A percentile compares a stretch with the other conserved stretches of the same genome.
phyloP scores from a whole-genome alignment of 202 grass and related monocot genomes.

The Zoysia matrella region DNA sequence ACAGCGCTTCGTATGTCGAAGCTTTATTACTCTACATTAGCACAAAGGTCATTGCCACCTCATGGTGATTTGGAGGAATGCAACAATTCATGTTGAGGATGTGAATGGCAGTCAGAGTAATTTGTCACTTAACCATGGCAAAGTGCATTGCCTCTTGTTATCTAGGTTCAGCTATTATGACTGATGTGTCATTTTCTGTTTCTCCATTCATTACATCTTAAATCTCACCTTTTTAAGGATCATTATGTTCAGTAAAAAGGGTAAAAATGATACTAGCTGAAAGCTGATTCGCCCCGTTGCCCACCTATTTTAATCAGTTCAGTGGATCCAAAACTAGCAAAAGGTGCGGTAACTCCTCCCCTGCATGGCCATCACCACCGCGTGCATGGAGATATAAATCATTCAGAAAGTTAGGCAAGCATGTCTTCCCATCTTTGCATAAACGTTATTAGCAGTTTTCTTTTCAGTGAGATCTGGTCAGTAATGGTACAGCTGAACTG shows the following conservation, averaged over 20 bases:
- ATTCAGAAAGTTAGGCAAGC: conserved; percentile 30
- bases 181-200: background rate
- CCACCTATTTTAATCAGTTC: conserved; percentile 20
- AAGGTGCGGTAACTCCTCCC: background rate
- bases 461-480: conserved; percentile 48
- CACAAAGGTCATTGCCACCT: conserved; percentile 26
- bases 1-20: conserved; percentile 30
- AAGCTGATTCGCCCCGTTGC: conserved; percentile 31
- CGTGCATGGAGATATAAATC: conserved; percentile 33
- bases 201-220: conserved; percentile 9
- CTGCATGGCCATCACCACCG: conserved; percentile 23
- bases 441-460: background rate
- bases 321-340: conserved; percentile 37
- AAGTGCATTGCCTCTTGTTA: background rate
- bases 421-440: too few relatives aligned
- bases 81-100: conserved; percentile 16
- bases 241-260: conserved; percentile 48
- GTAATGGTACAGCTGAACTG: conserved; percentile 31
- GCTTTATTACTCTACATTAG: conserved; percentile 36
- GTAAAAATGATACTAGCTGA: conserved; percentile 43
- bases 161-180: conserved; percentile 10
- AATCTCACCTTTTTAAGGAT: conserved; percentile 23
- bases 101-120: background rate
- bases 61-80: conserved; percentile 30
- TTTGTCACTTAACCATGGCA: background rate